Conservation (phyloP, 148 eudicot genomes). For the Rhododendron williamsianum region DNA sequence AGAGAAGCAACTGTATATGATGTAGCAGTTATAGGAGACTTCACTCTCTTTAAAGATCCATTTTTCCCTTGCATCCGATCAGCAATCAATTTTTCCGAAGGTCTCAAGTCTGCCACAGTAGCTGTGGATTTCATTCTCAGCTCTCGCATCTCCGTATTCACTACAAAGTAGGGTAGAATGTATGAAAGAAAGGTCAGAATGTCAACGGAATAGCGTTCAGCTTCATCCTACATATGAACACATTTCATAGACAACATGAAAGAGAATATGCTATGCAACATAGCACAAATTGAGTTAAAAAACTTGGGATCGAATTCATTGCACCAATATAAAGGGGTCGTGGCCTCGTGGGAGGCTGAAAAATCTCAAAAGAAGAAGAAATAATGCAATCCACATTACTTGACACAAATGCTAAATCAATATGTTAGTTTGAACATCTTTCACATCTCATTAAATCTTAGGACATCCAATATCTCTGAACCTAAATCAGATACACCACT, state of each 20-base stretch:
- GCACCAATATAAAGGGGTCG: not conserved
- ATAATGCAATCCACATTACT: not conserved
- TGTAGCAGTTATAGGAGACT: slow-evolving; percentile 78
- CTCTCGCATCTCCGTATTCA: slow-evolving; percentile 61
- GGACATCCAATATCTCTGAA: not conserved
- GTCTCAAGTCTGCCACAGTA: slow-evolving; percentile 56
- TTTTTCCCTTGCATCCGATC: slow-evolving; percentile 65
- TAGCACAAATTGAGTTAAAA: not conserved
- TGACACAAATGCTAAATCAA: not conserved
- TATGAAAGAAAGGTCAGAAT: slow-evolving; percentile 7
- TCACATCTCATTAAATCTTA: not conserved
- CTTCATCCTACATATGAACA: not conserved
- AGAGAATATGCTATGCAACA: not conserved
- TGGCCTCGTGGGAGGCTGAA: not conserved
- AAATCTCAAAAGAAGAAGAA: not conserved
- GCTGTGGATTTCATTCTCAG: slow-evolving; percentile 58
- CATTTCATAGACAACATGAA: slow-evolving; percentile 5
- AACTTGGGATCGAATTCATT: not conserved
- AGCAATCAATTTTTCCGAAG: slow-evolving; percentile 49
- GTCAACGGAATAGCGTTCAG: not conserved
- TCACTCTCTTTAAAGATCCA: slow-evolving; percentile 69
- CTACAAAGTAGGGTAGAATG: slow-evolving; percentile 25
- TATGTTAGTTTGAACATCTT: not conserved
- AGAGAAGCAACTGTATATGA: slow-evolving; percentile 88
- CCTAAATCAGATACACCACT: not conserved